Percentiles rank a stretch among this genome's conserved stretches.
phyloP scores from a whole-genome alignment of 768 basidiomycete species.

The Trametes gibbosa region DNA sequence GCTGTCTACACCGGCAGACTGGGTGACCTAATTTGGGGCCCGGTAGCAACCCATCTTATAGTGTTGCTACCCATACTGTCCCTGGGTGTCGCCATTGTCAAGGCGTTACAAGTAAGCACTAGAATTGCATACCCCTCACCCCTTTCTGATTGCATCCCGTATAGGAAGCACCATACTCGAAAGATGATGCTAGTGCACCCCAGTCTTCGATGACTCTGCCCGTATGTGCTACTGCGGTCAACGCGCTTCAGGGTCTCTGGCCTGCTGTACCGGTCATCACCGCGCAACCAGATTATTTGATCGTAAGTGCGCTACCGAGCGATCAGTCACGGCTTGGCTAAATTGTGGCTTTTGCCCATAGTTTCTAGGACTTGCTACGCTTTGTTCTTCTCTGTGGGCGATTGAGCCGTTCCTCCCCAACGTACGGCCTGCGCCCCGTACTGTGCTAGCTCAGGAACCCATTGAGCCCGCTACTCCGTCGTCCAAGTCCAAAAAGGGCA shows the following conservation, averaged over 20 bases:
- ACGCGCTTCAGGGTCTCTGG: constrained; percentile 28
- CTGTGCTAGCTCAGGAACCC: background rate
- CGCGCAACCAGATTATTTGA: constrained; percentile 3
- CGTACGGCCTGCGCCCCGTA: background rate
- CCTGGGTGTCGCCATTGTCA: constrained; percentile 46
- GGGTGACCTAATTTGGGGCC: constrained; percentile 52
- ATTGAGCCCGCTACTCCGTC: background rate
- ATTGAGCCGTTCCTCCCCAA: constrained; percentile 15
- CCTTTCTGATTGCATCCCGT: background rate
- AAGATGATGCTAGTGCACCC: constrained; percentile 14
- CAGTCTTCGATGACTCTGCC: constrained; percentile 27
- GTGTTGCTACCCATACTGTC: constrained; percentile 59
- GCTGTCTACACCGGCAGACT: constrained; percentile 56
- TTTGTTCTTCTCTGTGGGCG: constrained; percentile 14
- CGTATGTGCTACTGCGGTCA: constrained; percentile 27
- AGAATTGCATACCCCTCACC: background rate
- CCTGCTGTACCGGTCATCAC: constrained; percentile 19
- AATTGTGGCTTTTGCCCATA: background rate
- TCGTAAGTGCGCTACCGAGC: background rate
- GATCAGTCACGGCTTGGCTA: background rate
- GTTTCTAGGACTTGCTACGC: constrained; percentile 21
- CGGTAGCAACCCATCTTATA: constrained; percentile 53
- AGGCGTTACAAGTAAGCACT: constrained; percentile 38
- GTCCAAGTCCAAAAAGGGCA: constrained; percentile 8
- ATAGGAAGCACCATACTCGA: constrained; percentile 18